Percentiles rank a stretch among this genome's conserved stretches.
Conservation (phyloP, 805 yeast species). For the Yarrowia yakushimensis region DNA sequence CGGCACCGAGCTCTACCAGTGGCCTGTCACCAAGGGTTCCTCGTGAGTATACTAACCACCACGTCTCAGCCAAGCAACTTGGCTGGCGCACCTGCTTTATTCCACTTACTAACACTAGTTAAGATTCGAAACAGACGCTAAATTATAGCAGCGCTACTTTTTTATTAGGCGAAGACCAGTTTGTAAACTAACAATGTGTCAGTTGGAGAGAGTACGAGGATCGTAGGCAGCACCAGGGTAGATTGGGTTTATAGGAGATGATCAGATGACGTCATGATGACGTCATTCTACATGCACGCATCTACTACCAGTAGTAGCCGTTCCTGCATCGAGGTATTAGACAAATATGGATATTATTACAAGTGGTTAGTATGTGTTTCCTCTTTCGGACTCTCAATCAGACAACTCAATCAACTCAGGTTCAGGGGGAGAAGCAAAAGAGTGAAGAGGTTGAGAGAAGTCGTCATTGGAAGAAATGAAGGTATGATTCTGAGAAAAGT, state of each 20-base stretch:
- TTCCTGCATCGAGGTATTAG: too few relatives aligned
- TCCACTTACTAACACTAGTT: constrained; percentile 20
- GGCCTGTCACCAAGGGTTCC: constrained; percentile 59
- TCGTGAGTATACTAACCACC: constrained; percentile 26
- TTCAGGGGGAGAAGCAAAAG: background rate
- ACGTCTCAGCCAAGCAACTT: background rate
- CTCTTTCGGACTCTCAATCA: too few relatives aligned
- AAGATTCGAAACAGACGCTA: constrained; percentile 23
- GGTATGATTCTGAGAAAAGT: background rate
- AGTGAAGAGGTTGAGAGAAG: background rate
- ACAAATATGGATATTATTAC: too few relatives aligned
- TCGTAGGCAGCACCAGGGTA: too few relatives aligned
- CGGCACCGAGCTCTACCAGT: constrained; percentile 65
- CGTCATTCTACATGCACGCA: too few relatives aligned
- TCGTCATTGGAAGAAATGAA: background rate
- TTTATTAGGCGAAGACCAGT: constrained; percentile 2
- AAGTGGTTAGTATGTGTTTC: too few relatives aligned
- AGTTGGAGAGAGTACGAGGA: too few relatives aligned
- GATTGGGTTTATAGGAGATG: too few relatives aligned
- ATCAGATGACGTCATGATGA: too few relatives aligned
- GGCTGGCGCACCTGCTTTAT: background rate
- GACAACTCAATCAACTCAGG: constrained; percentile 1
- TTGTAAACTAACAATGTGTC: constrained; percentile 19
- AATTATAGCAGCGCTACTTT: constrained; percentile 23
- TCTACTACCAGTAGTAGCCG: too few relatives aligned